Evolutionary conservation across 2,329 filamentous ascomycete species (phyloP).

Genomic region (Thermothelomyces thermophilus): DNA sequence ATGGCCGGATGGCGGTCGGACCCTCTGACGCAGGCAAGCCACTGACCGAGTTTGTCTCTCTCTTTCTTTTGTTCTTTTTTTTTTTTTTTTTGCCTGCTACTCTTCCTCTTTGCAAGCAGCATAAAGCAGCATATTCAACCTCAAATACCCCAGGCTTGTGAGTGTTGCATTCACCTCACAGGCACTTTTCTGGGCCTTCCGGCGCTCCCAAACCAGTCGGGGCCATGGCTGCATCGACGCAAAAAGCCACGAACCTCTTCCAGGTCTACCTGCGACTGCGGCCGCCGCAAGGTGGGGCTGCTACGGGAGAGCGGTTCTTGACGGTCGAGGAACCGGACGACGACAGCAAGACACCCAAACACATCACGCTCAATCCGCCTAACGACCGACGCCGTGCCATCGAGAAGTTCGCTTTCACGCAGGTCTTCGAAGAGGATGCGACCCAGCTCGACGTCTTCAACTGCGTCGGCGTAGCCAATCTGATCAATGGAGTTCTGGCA

Average conservation of each 20-base stretch:
- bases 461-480: slow-evolving; percentile 63
- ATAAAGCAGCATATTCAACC: too few relatives aligned
- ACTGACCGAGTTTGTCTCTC: slow-evolving; percentile 1
- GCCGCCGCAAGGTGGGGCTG: slow-evolving; percentile 47
- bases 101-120: too few relatives aligned
- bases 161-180: background rate
- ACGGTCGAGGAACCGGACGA: slow-evolving; percentile 56
- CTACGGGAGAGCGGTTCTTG: slow-evolving; percentile 61
- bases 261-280: slow-evolving; percentile 85
- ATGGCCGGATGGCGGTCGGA: background rate
- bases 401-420: slow-evolving; percentile 91
- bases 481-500: slow-evolving; percentile 77
- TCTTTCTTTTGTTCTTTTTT: background rate
- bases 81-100: too few relatives aligned
- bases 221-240: slow-evolving; percentile 18
- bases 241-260: slow-evolving; percentile 58
- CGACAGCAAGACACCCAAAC: slow-evolving; percentile 46
- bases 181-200: background rate
- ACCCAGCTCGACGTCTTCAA: slow-evolving; percentile 83
- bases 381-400: slow-evolving; percentile 81
- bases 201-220: background rate
- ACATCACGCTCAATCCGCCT: slow-evolving; percentile 73
- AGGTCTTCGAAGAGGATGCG: slow-evolving; percentile 82
- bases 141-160: background rate
- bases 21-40: background rate